Evolutionary conservation across 768 basidiomycete species (phyloP), one percentile per base, ranked within the genome.

Genomic region (Xerocomellus amylosporus): DNA sequence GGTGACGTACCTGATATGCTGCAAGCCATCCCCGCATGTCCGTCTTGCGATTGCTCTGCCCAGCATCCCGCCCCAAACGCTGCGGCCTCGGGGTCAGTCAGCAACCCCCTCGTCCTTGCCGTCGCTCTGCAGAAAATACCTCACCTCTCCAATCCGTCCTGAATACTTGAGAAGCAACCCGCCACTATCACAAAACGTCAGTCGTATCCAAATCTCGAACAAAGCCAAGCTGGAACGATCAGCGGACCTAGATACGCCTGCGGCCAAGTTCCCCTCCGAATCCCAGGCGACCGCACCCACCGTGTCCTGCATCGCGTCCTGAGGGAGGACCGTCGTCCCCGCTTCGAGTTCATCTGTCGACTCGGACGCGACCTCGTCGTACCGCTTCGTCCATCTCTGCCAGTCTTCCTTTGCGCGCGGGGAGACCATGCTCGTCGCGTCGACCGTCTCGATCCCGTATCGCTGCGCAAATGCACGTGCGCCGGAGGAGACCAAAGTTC

Each of bases 31-130:
- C 78, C 75, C 14, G 63, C 20, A 46, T 34, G 44, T 43, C 62
- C 54, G 46, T 64, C 54, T 4, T 20, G 49, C 14, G 60, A 62
- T 30, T 69, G 68, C 52, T 80, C 74, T 1, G 86, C 86, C 87
- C 87, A 91, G 54, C 89, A 90, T 36, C 89, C 88, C 12, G 88
- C 82, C 17, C 88, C 88, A 58, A 79, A 88, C 6, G 82, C 61
- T 2, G 86, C 85, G 4, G 88, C 89, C 87, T 88, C 55, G 30
- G 45, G 4, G 14, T 22, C 52, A 14, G 31, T 47, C 44, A 55
- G 56, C 24, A 44, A 33, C 12, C n/a, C 33, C 24, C 9, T 39
- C 47, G 19, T 22, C 13, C 20, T 14, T 12, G 5, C 10, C n/a
- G 17, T 22, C 41, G 20, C 8, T 12, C 12, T 19, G 6, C 14